These are phyloP conservation scores for Kurtzmaniella quercitrusa DNA, from an alignment of 1,139 yeast species.

Conservation along the genomic window DNA sequence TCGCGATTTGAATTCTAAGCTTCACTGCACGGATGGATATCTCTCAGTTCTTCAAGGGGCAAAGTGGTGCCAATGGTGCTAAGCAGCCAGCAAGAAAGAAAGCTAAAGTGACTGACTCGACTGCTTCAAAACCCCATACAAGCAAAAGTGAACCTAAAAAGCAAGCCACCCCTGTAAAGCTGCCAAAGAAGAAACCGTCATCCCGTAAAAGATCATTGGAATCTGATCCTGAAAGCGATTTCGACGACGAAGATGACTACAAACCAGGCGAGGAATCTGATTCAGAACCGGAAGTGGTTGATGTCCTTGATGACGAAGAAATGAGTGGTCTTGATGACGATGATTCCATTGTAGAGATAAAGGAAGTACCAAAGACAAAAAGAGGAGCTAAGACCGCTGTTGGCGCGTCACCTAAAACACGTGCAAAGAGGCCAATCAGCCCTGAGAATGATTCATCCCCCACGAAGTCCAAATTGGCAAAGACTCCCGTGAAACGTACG, in stretches of 20 bases:
- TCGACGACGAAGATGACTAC: slow-evolving; percentile 15
- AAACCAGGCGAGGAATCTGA: slow-evolving; percentile 12
- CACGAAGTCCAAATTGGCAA: slow-evolving; percentile 5
- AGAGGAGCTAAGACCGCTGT: background rate
- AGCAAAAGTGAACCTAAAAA: background rate
- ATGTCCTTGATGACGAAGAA: slow-evolving; percentile 12
- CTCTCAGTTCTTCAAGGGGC: background rate
- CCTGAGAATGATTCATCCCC: slow-evolving; percentile 10
- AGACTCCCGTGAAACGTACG: slow-evolving; percentile 7
- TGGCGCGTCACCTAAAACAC: slow-evolving; percentile 3
- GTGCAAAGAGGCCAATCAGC: slow-evolving; percentile 7
- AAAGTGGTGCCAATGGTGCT: background rate
- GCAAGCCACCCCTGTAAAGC: background rate
- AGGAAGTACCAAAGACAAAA: background rate
- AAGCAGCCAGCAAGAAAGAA: background rate
- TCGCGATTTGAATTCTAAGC: background rate
- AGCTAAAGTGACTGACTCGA: background rate
- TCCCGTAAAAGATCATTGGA: background rate
- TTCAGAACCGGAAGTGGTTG: slow-evolving; percentile 16
- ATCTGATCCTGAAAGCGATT: slow-evolving; percentile 17
- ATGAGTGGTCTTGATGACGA: slow-evolving; percentile 5
- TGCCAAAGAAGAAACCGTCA: background rate
- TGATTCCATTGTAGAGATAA: slow-evolving; percentile 2
- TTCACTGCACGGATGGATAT: background rate
- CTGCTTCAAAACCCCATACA: background rate